phyloP scores from a whole-genome alignment of 1,284 basidiomycete species.

The Blastosporella zonata region DNA sequence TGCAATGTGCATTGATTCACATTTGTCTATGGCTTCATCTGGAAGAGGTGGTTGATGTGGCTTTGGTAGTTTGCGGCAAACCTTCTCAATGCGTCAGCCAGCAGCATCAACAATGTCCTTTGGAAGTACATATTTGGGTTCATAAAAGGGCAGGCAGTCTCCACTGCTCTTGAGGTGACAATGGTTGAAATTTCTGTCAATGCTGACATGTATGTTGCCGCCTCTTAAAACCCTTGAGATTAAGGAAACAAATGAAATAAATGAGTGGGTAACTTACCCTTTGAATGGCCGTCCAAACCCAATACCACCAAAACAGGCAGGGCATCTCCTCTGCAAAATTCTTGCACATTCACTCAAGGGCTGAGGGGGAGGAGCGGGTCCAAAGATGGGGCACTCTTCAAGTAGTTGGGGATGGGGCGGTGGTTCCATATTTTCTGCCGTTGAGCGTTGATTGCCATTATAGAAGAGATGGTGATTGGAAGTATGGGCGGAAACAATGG shows the following conservation, averaged over 20 bases:
- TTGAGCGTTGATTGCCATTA: not conserved
- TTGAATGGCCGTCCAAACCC: constrained; percentile 22
- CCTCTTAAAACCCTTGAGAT: constrained; percentile 13
- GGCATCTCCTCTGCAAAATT: constrained; percentile 26
- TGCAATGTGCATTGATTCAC: constrained; percentile 11
- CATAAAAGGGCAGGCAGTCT: constrained; percentile 1
- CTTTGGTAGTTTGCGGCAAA: not conserved
- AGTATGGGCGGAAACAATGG: not conserved
- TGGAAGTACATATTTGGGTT: not conserved
- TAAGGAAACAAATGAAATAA: not conserved
- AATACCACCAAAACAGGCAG: constrained; percentile 31
- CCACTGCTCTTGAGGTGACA: not conserved
- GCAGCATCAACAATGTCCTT: not conserved
- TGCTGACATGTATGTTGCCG: constrained; percentile 26
- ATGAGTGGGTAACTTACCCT: not conserved
- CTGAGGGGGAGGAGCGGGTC: not conserved
- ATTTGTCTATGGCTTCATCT: constrained; percentile 13
- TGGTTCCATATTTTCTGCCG: too few relatives aligned
- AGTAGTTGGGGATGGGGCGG: not conserved
- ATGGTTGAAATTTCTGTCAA: constrained; percentile 20
- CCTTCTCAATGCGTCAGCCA: not conserved
- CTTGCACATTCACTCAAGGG: constrained; percentile 14
- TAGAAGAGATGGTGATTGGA: not conserved
- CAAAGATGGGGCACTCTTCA: not conserved
- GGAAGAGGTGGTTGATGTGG: constrained; percentile 4